A percentile compares a stretch with the other conserved stretches of the same genome.
These are phyloP conservation scores for Lasiodiplodia gonubiensis DNA, from an alignment of 2,329 filamentous ascomycete species.

Conservation along the genomic window DNA sequence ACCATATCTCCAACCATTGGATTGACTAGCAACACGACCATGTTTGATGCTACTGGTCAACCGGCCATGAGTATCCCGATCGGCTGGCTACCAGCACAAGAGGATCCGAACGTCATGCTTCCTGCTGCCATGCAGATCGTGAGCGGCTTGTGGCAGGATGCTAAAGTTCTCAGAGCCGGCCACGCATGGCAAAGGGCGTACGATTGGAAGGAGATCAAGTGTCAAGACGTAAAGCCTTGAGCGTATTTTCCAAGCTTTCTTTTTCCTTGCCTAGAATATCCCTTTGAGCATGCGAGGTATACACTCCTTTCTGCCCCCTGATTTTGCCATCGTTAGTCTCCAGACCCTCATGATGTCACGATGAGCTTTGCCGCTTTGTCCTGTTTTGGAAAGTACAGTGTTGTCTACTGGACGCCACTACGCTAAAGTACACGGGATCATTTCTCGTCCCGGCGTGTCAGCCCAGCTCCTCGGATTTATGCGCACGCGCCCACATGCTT, in stretches of 20 bases:
- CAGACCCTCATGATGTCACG: background rate
- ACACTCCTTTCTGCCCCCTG: background rate
- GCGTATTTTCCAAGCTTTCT: background rate
- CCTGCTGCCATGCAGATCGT: slow-evolving; percentile 51
- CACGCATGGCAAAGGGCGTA: slow-evolving; percentile 40
- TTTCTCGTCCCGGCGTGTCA: background rate
- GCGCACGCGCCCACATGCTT: background rate
- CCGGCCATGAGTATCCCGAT: slow-evolving; percentile 40
- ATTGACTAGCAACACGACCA: slow-evolving; percentile 39
- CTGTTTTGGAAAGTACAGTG: background rate
- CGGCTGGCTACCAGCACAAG: slow-evolving; percentile 36
- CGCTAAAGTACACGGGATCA: background rate
- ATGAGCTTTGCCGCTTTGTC: background rate
- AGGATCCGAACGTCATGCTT: slow-evolving; percentile 37
- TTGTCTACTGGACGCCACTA: no score
- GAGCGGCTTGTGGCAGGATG: slow-evolving; percentile 45
- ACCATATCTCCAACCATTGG: slow-evolving; percentile 39
- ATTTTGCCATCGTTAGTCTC: background rate
- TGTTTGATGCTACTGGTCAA: slow-evolving; percentile 41
- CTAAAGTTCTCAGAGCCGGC: slow-evolving; percentile 38
- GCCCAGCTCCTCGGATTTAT: background rate
- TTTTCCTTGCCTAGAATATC: background rate
- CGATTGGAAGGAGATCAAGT: slow-evolving; percentile 35
- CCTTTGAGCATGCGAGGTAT: background rate
- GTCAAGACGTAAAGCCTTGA: slow-evolving; percentile 2